A percentile compares a stretch with the other conserved stretches of the same genome.
Evolutionary conservation across 176 grass and related monocot genomes (phyloP).

Genomic region (Carex cristatella): DNA sequence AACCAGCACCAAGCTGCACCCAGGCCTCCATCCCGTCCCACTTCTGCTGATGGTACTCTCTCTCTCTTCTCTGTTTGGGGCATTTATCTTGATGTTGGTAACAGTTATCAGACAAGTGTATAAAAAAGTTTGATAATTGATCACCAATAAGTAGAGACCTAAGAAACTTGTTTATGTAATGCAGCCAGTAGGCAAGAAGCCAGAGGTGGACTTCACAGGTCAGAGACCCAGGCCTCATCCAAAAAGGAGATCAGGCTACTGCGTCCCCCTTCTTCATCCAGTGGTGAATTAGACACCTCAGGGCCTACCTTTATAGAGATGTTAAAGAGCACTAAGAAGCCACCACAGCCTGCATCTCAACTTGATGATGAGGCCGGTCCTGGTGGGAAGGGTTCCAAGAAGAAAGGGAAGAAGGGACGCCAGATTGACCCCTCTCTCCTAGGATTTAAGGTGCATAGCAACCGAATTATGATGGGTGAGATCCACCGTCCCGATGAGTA

Average conservation of each 20-base stretch:
- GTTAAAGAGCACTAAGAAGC: conserved; percentile 88
- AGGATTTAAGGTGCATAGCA: conserved; percentile 98
- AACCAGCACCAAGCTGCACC: neutral
- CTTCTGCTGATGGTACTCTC: conserved; percentile 26
- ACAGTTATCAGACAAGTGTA: neutral
- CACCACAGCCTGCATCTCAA: conserved; percentile 34
- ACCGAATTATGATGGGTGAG: conserved; percentile 98
- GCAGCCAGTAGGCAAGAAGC: conserved; percentile 21
- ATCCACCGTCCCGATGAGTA: conserved; percentile 78
- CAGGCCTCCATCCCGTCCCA: conserved; percentile 19
- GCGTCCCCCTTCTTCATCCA: conserved; percentile 30
- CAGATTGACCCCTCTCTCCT: conserved; percentile 97
- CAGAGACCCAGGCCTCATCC: conserved; percentile 35
- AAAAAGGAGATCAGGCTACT: conserved; percentile 52
- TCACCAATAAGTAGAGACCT: neutral
- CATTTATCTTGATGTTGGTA: neutral
- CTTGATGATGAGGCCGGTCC: conserved; percentile 37
- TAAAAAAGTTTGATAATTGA: neutral
- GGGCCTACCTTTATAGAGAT: conserved; percentile 82
- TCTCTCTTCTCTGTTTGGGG: neutral
- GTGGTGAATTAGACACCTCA: conserved; percentile 38
- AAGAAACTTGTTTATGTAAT: neutral
- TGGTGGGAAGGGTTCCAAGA: conserved; percentile 62
- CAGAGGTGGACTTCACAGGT: conserved; percentile 14
- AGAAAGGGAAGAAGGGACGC: conserved; percentile 91